These are phyloP conservation scores for Moniliella sp. DNA, from an alignment of 1,284 basidiomycete species.

Conservation along the genomic window DNA sequence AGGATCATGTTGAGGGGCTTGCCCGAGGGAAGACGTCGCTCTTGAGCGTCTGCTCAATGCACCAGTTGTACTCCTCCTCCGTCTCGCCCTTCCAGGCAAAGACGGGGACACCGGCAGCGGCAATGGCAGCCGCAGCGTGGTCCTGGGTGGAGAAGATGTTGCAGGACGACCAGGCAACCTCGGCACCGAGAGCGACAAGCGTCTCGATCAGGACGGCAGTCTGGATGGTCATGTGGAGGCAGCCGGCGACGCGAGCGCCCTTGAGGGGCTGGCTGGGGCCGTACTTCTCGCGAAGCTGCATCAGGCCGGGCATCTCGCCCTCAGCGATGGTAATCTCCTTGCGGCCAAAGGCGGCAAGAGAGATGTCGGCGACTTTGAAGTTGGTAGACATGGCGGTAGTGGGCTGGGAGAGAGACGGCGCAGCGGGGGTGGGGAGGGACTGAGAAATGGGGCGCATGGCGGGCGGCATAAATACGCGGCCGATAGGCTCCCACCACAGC, in stretches of 20 bases:
- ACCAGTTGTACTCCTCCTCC: conserved; percentile 92
- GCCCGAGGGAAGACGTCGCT: conserved; percentile 56
- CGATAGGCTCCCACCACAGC: too few species aligned
- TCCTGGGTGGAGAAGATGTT: conserved; percentile 99
- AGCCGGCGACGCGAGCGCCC: conserved; percentile 81
- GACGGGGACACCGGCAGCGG: conserved; percentile 90
- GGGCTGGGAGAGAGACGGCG: too few species aligned
- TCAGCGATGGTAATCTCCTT: conserved; percentile 97
- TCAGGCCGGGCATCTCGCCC: conserved; percentile 33
- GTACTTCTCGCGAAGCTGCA: conserved; percentile 43
- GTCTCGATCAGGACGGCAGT: conserved; percentile 40
- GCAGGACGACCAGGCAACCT: conserved; percentile 97
- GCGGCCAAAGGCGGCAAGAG: conserved; percentile 82
- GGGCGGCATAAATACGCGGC: too few species aligned
- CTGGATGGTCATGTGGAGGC: conserved; percentile 59
- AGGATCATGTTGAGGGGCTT: conserved; percentile 93
- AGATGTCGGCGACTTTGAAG: conserved; percentile 57
- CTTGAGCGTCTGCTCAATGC: conserved; percentile 73
- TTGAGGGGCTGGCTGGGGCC: conserved; percentile 61
- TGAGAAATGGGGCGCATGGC: too few species aligned
- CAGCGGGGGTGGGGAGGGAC: too few species aligned
- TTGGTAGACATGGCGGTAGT: too few species aligned
- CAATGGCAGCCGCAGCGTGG: conserved; percentile 92
- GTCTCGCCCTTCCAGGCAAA: conserved; percentile 99
- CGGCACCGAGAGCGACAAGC: conserved; percentile 73